A percentile compares a stretch with the other conserved stretches of the same genome.
Conservation (phyloP, 2,329 filamentous ascomycete genomes). For the Fusarium sp. region DNA sequence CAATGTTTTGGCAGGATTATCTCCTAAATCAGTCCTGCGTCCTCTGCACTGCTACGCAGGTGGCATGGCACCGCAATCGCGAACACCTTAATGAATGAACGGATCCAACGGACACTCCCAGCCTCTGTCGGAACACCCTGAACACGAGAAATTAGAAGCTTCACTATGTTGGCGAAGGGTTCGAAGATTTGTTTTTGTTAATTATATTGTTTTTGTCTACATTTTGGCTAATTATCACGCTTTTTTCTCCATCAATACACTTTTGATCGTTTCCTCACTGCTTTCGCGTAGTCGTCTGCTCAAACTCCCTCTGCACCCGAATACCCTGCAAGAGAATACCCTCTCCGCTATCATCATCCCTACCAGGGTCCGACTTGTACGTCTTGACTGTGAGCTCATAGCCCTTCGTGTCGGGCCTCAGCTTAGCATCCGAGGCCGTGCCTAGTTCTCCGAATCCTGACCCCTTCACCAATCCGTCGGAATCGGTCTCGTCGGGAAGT, state of each 20-base stretch:
- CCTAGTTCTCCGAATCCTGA: background rate
- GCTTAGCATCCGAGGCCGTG: constrained; percentile 1
- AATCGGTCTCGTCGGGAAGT: constrained; percentile 48
- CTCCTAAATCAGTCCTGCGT: background rate
- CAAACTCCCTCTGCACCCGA: constrained; percentile 53
- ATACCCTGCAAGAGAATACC: constrained; percentile 55
- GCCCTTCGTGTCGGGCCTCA: constrained; percentile 50
- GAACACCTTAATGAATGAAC: background rate
- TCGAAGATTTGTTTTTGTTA: background rate
- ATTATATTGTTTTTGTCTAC: background rate
- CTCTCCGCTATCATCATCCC: constrained; percentile 48
- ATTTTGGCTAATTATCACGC: background rate
- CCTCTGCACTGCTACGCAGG: background rate
- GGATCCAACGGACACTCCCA: background rate
- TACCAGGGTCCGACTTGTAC: constrained; percentile 43
- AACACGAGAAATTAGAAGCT: background rate
- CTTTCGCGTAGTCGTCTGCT: constrained; percentile 41
- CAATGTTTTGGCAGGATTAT: background rate
- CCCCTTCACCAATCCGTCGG: constrained; percentile 39
- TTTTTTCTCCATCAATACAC: background rate
- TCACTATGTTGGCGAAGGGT: background rate
- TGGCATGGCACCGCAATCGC: background rate
- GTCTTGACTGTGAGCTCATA: constrained; percentile 49
- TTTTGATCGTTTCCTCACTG: background rate
- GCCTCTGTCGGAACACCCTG: accelerated